phyloP scores from a whole-genome alignment of 2,329 filamentous ascomycete genomes.

The Boeremia exigua region DNA sequence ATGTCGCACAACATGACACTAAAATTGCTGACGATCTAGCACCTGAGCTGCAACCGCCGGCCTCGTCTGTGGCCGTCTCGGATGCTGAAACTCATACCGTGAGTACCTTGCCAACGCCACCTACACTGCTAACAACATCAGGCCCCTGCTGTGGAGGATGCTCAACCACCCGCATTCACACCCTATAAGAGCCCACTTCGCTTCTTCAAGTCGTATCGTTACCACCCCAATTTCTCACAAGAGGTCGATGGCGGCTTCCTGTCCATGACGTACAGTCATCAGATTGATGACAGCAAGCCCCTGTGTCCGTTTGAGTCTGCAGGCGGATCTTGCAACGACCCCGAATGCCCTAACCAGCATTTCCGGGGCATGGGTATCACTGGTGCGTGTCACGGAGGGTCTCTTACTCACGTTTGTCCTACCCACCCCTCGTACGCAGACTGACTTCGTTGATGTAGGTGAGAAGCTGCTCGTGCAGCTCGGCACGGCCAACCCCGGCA shows the following conservation, averaged over 20 bases:
- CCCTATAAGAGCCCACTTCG: conserved; percentile 85
- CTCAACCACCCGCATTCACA: conserved; percentile 48
- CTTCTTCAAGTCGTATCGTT: conserved; percentile 86
- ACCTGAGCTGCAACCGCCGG: conserved; percentile 45
- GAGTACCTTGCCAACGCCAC: conserved; percentile 17
- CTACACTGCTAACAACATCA: conserved; percentile 27
- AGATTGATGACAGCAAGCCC: conserved; percentile 75
- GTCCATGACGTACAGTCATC: conserved; percentile 92
- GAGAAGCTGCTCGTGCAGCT: conserved; percentile 75
- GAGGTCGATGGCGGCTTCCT: conserved; percentile 77
- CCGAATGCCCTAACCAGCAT: conserved; percentile 78
- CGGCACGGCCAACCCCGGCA: conserved; percentile 67
- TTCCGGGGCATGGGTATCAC: conserved; percentile 73
- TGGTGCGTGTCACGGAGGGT: conserved; percentile 67
- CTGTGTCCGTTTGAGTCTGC: conserved; percentile 79
- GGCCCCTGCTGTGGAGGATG: conserved; percentile 20
- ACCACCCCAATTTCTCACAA: conserved; percentile 77
- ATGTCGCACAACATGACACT: conserved; percentile 15
- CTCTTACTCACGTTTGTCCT: conserved; percentile 24
- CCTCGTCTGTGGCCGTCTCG: conserved; percentile 2
- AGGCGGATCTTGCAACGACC: conserved; percentile 75
- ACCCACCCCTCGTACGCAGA: conserved; percentile 44
- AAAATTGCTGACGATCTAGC: conserved; percentile 48
- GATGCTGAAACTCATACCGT: conserved; percentile 25
- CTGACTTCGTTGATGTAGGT: conserved; percentile 61